phyloP scores from a whole-genome alignment of 805 yeast species.

The Pachysolen tannophilus region DNA sequence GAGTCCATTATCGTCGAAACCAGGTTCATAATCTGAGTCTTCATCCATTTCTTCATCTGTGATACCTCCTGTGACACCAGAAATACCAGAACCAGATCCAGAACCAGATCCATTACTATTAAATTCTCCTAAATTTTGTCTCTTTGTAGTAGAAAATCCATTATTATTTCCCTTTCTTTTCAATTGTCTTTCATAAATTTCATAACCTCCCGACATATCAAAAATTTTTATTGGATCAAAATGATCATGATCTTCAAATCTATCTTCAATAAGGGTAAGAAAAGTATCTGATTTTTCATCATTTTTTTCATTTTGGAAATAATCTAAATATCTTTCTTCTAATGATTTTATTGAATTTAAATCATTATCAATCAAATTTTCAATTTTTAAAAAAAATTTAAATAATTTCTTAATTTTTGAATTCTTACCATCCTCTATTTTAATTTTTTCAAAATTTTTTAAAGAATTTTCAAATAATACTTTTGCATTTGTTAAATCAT shows the following conservation, averaged over 20 bases:
- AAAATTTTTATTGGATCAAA: constrained; percentile 28
- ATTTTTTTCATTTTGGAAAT: constrained; percentile 61
- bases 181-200: background rate
- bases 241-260: constrained; percentile 24
- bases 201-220: constrained; percentile 24
- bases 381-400: constrained; percentile 57
- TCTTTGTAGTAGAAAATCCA: background rate
- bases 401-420: constrained; percentile 26
- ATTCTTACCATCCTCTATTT: too few relatives aligned
- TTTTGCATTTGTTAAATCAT: constrained; percentile 66
- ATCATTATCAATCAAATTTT: constrained; percentile 57
- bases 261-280: constrained; percentile 16
- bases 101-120: background rate
- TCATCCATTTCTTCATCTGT: constrained; percentile 2
- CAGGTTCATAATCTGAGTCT: constrained; percentile 7
- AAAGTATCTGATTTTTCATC: constrained; percentile 26
- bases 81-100: constrained; percentile 12
- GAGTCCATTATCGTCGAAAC: constrained; percentile 13
- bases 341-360: constrained; percentile 57
- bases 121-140: background rate
- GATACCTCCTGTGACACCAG: background rate
- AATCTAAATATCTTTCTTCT: constrained; percentile 55
- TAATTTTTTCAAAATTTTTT: constrained; percentile 35
- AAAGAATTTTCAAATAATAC: constrained; percentile 76
- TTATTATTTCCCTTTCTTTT: background rate